Evolutionary conservation across 2,329 filamentous ascomycete genomes (phyloP).

Genomic region (Tetracladium maxilliforme): DNA sequence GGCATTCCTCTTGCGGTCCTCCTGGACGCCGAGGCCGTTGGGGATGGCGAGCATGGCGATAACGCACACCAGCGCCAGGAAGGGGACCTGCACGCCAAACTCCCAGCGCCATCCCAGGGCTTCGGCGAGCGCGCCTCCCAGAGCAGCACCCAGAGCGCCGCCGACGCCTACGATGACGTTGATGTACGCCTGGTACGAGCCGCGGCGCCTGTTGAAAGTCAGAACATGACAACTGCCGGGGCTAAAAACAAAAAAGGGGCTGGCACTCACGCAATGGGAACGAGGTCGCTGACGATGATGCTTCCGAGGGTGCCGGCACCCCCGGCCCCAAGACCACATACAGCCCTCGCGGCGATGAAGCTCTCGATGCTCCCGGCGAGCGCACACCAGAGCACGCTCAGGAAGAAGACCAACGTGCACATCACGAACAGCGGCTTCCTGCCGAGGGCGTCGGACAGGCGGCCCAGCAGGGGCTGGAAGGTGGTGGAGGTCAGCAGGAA

Average conservation of each 20-base stretch:
- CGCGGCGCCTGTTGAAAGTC: too few relatives aligned
- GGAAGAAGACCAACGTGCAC: constrained; percentile 44
- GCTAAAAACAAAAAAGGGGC: constrained; percentile 4
- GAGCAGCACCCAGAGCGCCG: constrained; percentile 46
- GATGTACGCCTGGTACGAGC: constrained; percentile 58
- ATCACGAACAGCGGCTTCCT: constrained; percentile 51
- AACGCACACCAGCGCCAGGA: constrained; percentile 27
- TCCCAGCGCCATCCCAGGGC: constrained; percentile 61
- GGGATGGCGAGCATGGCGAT: constrained; percentile 34
- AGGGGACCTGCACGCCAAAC: constrained; percentile 46
- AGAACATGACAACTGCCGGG: constrained; percentile 6
- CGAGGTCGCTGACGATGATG: constrained; percentile 60
- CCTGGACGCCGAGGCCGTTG: constrained; percentile 29
- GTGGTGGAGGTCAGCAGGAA: constrained; percentile 66
- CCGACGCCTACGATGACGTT: constrained; percentile 49
- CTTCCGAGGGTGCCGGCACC: constrained; percentile 54
- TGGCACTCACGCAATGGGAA: constrained; percentile 57
- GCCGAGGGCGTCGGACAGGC: constrained; percentile 61
- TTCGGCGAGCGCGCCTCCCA: constrained; percentile 58
- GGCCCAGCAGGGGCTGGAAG: constrained; percentile 61
- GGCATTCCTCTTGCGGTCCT: constrained; percentile 25
- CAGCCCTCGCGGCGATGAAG: constrained; percentile 55
- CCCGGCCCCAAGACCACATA: constrained; percentile 61
- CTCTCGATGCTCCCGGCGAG: constrained; percentile 50
- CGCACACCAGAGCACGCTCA: constrained; percentile 56